Evolutionary conservation across 2,329 filamentous ascomycete genomes (phyloP), one percentile per base, ranked within the genome.

Genomic region (Thelonectria blattea): DNA sequence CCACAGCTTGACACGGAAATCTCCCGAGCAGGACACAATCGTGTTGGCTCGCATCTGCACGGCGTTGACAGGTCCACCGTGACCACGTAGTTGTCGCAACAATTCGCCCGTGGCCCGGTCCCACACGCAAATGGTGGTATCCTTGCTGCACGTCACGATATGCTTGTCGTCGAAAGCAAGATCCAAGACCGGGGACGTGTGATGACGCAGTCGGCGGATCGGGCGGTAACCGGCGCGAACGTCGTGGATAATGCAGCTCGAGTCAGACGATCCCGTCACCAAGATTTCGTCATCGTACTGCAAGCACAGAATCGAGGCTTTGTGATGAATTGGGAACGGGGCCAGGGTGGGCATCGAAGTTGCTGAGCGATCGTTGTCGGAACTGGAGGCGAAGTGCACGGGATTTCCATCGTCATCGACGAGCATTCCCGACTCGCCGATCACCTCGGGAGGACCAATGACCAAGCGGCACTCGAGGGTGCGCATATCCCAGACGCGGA

Each of bases 91-190:
- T 70, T 91, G 90, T 71, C 91, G 91, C 49, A 96, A 77, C 48
- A 96, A 82, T 10, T 80, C 79, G 37, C 92, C 91, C 0, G 91
- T 95, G 56, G 85, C 79, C 47, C 95, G 91, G 72, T 97, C 91
- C 94, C 94, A 98, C 22, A 99, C 88, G 72, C 93, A 96, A 73
- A 99, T 96, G 64, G 86, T 93, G 42, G 90, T 88, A 77, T 99
- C 95, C 78, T 99, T 99, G 74, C 92, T 97, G 81, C 95, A 99
- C 5, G 94, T 97, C 52, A 98, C 90, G 70, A 99, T 97, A 77
- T 96, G 90, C 69, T 90, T 89, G 65, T 92, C 87, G 74, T 99
- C 93, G 66, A 99, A 94, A 65, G 92, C 94, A 10, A 99, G 88
- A 73, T 99, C 95, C 14, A 99, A 85, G 41, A 99, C 93, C 52